phyloP scores from a whole-genome alignment of 768 basidiomycete genomes.

The Termitomyces sp. region DNA sequence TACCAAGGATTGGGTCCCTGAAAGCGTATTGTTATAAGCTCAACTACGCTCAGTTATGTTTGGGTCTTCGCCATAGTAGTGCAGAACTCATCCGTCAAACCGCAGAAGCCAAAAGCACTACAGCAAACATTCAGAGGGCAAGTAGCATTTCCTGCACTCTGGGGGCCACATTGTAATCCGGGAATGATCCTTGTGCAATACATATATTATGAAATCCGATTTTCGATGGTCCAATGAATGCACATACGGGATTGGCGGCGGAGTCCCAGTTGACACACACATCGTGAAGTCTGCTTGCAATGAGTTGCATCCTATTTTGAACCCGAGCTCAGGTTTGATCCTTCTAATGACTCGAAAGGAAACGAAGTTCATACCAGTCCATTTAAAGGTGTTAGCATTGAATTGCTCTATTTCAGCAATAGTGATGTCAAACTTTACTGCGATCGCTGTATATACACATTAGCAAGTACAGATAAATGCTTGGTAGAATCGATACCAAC shows the following conservation, averaged over 20 bases:
- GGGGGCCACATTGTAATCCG: constrained; percentile 19
- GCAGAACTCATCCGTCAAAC: constrained; percentile 21
- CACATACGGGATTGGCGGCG: constrained; percentile 19
- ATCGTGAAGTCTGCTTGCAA: constrained; percentile 15
- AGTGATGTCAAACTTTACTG: constrained; percentile 15
- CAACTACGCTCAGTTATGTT: constrained; percentile 6
- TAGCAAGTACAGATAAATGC: neutral
- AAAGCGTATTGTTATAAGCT: neutral
- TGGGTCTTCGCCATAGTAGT: constrained; percentile 10
- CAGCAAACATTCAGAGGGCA: constrained; percentile 23
- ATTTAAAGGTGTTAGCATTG: constrained; percentile 17
- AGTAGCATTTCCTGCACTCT: constrained; percentile 15
- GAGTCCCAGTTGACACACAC: constrained; percentile 20
- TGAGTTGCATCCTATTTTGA: constrained; percentile 12
- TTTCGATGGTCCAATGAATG: neutral
- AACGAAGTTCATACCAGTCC: constrained; percentile 13
- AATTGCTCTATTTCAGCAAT: constrained; percentile 16
- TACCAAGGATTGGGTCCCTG: too few relatives aligned
- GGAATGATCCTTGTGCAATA: constrained; percentile 14
- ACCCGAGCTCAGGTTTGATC: neutral
- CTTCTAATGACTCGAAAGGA: neutral
- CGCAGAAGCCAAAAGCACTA: constrained; percentile 23
- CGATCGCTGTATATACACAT: constrained; percentile 10
- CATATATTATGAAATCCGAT: neutral
- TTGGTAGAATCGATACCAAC: neutral